Evolutionary conservation across 169 alveolate species (phyloP), one percentile per base, ranked within the genome.

Genomic region (Perkinsus chesapeaki): DNA sequence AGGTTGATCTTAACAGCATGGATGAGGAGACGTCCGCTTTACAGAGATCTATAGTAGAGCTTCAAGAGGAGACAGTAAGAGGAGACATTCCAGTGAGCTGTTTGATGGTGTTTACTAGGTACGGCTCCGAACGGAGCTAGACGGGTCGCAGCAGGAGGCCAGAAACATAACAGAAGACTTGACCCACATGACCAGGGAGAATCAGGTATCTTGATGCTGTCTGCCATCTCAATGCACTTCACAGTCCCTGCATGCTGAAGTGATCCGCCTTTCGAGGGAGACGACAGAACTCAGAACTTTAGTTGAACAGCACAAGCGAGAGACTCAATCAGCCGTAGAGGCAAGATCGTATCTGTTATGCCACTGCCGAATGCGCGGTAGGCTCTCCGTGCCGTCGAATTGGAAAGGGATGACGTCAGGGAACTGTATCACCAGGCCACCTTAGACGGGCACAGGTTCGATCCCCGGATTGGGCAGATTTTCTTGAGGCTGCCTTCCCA

Each of bases 91-190:
- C 60, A 43, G 23, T 9, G 60, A 5, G 5, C 31, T 7, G 82
- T 27, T 23, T 16, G 31, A 1, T 20, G 31, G 82, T 20, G 37
- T 60, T 7, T 34, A 3, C 37, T 16, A 60, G 82, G 82, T 60
- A 7, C 82, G 82, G 12, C 23, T 60, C 3, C 31, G 82, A 0
- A 60, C 82, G 23, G 82, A 60, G 82, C 27, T 60, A 34, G 82
- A 60, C 82, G 82, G 82, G 82, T 60, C 82, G 1, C 82, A 60
- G 82, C 82, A 60, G 82, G 82, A 60, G 82, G 82, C 27, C 82
- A 27, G 82, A 34, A 60, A 60, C 27, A 60, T 60, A 3, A 60
- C 82, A 1, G 82, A 60, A 34, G 82, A 60, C 31, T 27, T 60
- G 7, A 34, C 82, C 27, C 82, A 60, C 82, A 60, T 60, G 82